These are phyloP conservation scores for Colletotrichum plurivorum DNA, from an alignment of 2,329 filamentous ascomycete genomes.

Conservation along the genomic window DNA sequence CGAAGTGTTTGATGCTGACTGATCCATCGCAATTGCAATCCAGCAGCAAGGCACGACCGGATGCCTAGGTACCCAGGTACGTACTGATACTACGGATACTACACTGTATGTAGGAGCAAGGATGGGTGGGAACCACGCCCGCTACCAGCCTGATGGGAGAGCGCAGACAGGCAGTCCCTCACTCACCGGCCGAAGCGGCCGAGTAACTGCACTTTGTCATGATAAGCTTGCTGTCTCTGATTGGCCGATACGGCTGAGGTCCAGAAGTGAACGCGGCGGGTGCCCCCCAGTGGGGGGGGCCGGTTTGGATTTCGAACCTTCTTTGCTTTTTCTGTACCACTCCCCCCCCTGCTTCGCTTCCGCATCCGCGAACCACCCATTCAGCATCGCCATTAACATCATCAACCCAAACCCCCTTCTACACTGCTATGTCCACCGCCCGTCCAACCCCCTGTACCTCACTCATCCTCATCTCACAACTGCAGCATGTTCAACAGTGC, in stretches of 20 bases:
- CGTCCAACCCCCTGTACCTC: too few species aligned
- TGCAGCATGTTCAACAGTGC: too few species aligned
- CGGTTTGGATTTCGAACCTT: constrained; percentile 23
- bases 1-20: too few species aligned
- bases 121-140: constrained; percentile 24
- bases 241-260: constrained; percentile 25
- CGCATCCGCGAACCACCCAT: constrained; percentile 2
- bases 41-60: too few species aligned
- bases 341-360: constrained; percentile 9
- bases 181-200: constrained; percentile 15
- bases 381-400: background rate
- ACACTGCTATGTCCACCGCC: too few species aligned
- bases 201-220: constrained; percentile 32
- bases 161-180: too few species aligned
- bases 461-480: too few species aligned
- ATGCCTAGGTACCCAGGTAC: too few species aligned
- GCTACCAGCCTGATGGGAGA: constrained; percentile 35
- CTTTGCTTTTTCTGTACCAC: constrained; percentile 31
- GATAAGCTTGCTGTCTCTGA: constrained; percentile 26
- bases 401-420: too few species aligned
- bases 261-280: background rate
- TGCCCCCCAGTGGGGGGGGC: constrained; percentile 28
- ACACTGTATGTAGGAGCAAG: background rate
- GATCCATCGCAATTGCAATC: too few species aligned
- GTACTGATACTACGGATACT: too few species aligned